phyloP scores from a whole-genome alignment of 441 rosid genomes.

The Melastoma candidum region DNA sequence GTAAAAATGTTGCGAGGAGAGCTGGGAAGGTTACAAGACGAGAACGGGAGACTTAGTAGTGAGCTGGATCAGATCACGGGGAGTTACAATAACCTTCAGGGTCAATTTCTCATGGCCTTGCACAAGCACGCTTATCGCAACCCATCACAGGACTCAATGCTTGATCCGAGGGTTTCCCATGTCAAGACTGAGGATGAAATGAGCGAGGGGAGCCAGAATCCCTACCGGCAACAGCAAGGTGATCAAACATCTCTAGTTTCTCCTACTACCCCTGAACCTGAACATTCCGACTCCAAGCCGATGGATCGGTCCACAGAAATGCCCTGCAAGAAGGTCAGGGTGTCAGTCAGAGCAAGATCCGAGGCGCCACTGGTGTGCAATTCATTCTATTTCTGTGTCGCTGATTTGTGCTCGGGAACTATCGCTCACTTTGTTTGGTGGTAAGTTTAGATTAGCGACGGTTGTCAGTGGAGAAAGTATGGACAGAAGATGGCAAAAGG shows the following conservation, averaged over 20 bases:
- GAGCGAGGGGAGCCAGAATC: constrained; percentile 2
- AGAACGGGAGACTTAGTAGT: constrained; percentile 49
- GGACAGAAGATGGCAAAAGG: constrained; percentile 19
- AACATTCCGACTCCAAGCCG: neutral
- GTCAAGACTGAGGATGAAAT: neutral
- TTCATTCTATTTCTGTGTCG: too few relatives aligned
- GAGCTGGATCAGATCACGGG: constrained; percentile 43
- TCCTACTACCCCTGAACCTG: neutral
- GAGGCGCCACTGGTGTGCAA: constrained; percentile 10
- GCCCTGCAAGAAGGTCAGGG: constrained; percentile 13
- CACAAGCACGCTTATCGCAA: constrained; percentile 36
- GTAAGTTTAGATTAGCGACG: constrained; percentile 10
- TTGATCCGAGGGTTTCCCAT: too few relatives aligned
- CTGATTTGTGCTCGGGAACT: neutral
- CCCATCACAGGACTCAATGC: constrained; percentile 3
- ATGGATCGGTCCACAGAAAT: neutral
- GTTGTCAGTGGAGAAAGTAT: constrained; percentile 23
- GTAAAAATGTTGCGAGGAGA: constrained; percentile 30
- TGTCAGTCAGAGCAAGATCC: constrained; percentile 18
- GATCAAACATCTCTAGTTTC: neutral
- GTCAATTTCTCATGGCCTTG: constrained; percentile 49
- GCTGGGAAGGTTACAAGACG: constrained; percentile 48
- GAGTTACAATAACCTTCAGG: constrained; percentile 45
- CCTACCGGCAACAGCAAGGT: neutral
- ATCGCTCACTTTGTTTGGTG: neutral